phyloP scores from a whole-genome alignment of 176 grass and related monocot genomes.

The Bromus sterilis region DNA sequence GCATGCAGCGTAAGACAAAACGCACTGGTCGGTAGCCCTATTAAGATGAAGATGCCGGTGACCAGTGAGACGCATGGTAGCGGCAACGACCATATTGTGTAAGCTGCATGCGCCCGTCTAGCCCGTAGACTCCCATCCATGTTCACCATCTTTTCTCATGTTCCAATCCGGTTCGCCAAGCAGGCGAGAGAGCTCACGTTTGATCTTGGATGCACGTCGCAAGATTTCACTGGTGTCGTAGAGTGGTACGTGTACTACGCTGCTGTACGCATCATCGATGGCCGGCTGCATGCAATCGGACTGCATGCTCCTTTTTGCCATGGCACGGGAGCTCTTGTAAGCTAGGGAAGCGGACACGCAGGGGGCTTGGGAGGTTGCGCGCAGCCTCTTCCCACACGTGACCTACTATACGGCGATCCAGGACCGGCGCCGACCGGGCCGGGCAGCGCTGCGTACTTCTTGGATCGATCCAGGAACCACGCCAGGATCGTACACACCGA shows the following conservation, averaged over 20 bases:
- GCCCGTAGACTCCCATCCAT: background rate
- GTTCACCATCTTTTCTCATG: too few relatives aligned
- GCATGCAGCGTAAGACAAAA: background rate
- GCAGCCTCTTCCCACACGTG: constrained; percentile 56
- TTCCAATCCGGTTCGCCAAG: too few relatives aligned
- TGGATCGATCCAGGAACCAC: background rate
- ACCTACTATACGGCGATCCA: constrained; percentile 14
- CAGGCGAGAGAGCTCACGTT: too few relatives aligned
- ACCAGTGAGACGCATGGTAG: background rate
- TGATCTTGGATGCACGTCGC: too few relatives aligned
- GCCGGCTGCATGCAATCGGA: background rate
- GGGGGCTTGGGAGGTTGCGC: constrained; percentile 46
- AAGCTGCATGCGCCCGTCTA: background rate
- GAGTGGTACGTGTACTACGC: background rate
- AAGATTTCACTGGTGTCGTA: too few relatives aligned
- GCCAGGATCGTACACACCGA: background rate
- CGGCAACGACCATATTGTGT: background rate
- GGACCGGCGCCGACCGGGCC: background rate
- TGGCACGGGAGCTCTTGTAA: constrained; percentile 23
- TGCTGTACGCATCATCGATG: background rate
- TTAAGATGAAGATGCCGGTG: background rate
- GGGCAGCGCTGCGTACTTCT: background rate
- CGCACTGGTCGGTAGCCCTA: background rate
- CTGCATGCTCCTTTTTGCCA: background rate
- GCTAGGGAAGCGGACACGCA: constrained; percentile 12